phyloP scores from a whole-genome alignment of 2,329 filamentous ascomycete species.

The Cercospora sp. region DNA sequence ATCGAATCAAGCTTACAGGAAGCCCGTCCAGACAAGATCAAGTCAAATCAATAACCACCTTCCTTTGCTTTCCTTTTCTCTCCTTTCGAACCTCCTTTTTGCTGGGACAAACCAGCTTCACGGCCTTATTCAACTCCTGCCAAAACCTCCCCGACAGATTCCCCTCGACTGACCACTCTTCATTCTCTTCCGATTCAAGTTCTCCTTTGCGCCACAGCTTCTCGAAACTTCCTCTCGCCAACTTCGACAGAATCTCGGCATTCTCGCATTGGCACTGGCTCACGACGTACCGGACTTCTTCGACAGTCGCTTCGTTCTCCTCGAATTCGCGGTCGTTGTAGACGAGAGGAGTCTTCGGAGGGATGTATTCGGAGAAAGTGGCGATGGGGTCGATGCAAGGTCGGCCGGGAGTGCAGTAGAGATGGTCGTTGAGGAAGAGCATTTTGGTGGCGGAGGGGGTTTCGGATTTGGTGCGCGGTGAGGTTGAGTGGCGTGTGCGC shows the following conservation, averaged over 20 bases:
- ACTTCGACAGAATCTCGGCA: not conserved
- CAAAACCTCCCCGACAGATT: constrained; percentile 1
- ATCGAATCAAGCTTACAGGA: not conserved
- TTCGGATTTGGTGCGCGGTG: not conserved
- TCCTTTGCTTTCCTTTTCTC: not conserved
- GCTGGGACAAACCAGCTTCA: not conserved
- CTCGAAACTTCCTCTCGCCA: not conserved
- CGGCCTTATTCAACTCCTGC: constrained; percentile 2
- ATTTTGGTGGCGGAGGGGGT: not conserved
- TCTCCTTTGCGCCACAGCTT: not conserved
- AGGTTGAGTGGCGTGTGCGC: not conserved
- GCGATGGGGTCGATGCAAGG: not conserved
- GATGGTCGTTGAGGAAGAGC: not conserved
- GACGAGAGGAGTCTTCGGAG: not conserved
- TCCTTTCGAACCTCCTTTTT: not conserved
- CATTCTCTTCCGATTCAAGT: not conserved
- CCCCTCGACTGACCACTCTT: not conserved
- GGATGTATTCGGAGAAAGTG: not conserved
- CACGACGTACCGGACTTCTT: constrained; percentile 12
- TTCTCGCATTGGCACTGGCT: constrained; percentile 11
- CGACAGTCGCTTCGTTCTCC: not conserved
- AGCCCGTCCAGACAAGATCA: not conserved
- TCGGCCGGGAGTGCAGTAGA: not conserved
- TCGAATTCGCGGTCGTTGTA: constrained; percentile 8
- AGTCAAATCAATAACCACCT: not conserved